phyloP scores from a whole-genome alignment of 2,329 filamentous ascomycete genomes.

The Paraphoma chrysanthemicola region DNA sequence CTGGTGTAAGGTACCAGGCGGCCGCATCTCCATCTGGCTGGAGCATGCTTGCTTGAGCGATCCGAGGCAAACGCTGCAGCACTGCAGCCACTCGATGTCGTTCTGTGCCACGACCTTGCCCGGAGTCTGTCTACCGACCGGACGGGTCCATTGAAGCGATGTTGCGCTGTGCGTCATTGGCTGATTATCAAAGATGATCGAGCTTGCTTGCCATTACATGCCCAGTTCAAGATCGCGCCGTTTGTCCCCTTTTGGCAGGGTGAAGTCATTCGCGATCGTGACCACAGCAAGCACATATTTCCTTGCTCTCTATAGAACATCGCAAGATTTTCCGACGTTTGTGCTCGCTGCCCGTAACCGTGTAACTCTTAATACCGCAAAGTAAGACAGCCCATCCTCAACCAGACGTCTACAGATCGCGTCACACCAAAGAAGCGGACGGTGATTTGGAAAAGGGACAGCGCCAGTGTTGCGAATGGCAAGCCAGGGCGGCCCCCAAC shows the following conservation, averaged over 20 bases:
- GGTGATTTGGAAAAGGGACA: constrained; percentile 17
- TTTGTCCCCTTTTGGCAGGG: constrained; percentile 8
- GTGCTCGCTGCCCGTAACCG: constrained; percentile 27
- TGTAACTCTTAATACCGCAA: constrained; percentile 30
- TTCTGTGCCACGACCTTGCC: constrained; percentile 32
- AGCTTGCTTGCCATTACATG: background rate
- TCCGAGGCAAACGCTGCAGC: constrained; percentile 40
- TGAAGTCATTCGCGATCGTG: constrained; percentile 2
- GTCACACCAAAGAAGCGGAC: constrained; percentile 25
- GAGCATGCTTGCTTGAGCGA: constrained; percentile 25
- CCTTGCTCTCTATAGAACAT: background rate
- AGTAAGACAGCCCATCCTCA: constrained; percentile 34
- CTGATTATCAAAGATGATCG: constrained; percentile 3
- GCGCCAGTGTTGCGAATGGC: constrained; percentile 21
- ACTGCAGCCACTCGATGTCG: constrained; percentile 37
- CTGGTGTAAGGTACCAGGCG: constrained; percentile 35
- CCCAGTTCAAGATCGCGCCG: background rate
- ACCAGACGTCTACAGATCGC: constrained; percentile 21
- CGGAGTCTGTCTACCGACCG: constrained; percentile 27
- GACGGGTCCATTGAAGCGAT: constrained; percentile 18
- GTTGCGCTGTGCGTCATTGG: constrained; percentile 22
- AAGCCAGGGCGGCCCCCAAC: constrained; percentile 22
- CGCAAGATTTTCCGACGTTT: constrained; percentile 14
- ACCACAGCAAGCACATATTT: constrained; percentile 18
- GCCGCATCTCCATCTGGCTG: constrained; percentile 30